A percentile compares a stretch with the other conserved stretches of the same genome.
Conservation (phyloP, 345 rosid genomes). For the Dimocarpus longan region DNA sequence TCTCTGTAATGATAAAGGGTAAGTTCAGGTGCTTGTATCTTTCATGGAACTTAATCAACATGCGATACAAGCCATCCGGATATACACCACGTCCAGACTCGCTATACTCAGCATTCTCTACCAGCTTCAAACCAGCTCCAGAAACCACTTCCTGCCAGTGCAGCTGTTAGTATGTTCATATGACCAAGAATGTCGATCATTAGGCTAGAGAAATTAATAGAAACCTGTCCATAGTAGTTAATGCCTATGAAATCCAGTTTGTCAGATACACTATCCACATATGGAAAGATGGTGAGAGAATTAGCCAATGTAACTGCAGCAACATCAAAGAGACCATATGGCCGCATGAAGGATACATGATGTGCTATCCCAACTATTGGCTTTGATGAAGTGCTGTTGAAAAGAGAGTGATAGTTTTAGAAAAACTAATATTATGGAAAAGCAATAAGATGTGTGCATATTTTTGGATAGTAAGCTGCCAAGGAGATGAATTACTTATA, state of each 20-base stretch:
- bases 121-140: slow-evolving; percentile 82
- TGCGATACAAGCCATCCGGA: slow-evolving; percentile 86
- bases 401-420: slow-evolving; percentile 3
- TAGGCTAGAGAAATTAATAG: slow-evolving; percentile 5
- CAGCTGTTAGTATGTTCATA: slow-evolving; percentile 17
- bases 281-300: slow-evolving; percentile 77
- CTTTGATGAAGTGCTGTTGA: slow-evolving; percentile 34
- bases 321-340: slow-evolving; percentile 87
- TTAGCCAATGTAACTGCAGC: slow-evolving; percentile 77
- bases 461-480: background rate
- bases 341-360: slow-evolving; percentile 89
- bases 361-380: slow-evolving; percentile 82
- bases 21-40: slow-evolving; percentile 75
- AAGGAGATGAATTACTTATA: background rate
- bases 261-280: slow-evolving; percentile 63
- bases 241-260: slow-evolving; percentile 90
- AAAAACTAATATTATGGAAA: background rate
- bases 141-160: slow-evolving; percentile 73
- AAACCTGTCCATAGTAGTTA: slow-evolving; percentile 96
- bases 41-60: slow-evolving; percentile 77
- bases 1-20: slow-evolving; percentile 86
- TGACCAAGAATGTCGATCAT: background rate
- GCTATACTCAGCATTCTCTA: slow-evolving; percentile 93
- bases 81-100: slow-evolving; percentile 98
- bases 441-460: background rate